Conservation (phyloP, 257 asterid species). For the Thymus quinquecostatus region DNA sequence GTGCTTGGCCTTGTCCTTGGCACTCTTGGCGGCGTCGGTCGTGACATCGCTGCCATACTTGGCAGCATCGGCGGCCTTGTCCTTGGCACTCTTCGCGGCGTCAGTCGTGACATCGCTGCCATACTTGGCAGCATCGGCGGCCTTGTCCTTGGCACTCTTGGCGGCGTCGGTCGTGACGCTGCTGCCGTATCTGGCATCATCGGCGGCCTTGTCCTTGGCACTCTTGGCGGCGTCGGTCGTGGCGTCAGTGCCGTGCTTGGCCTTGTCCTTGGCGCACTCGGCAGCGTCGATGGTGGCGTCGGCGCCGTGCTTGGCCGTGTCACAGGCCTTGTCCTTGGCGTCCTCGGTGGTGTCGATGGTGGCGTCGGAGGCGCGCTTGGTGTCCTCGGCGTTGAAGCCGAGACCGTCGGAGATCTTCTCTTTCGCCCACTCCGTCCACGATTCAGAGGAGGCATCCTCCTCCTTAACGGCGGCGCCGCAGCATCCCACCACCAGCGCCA, state of each 20-base stretch:
- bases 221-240: conserved; percentile 39
- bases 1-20: background rate
- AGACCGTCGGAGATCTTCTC: conserved; percentile 56
- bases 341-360: background rate
- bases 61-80: background rate
- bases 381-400: conserved; percentile 40
- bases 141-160: conserved; percentile 20
- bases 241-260: conserved; percentile 33
- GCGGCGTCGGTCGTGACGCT: background rate
- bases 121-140: background rate
- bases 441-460: conserved; percentile 25
- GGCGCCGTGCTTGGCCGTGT: background rate
- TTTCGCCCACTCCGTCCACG: conserved; percentile 74
- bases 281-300: background rate
- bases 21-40: background rate
- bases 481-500: background rate
- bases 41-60: background rate
- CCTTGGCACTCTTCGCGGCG: background rate
- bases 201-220: conserved; percentile 42
- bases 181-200: background rate
- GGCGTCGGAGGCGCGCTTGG: background rate
- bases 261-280: background rate
- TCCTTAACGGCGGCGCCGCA: background rate
- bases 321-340: conserved; percentile 29
- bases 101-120: conserved; percentile 22